phyloP scores from a whole-genome alignment of 2,329 filamentous ascomycete species.

The Fusarium stilboides region DNA sequence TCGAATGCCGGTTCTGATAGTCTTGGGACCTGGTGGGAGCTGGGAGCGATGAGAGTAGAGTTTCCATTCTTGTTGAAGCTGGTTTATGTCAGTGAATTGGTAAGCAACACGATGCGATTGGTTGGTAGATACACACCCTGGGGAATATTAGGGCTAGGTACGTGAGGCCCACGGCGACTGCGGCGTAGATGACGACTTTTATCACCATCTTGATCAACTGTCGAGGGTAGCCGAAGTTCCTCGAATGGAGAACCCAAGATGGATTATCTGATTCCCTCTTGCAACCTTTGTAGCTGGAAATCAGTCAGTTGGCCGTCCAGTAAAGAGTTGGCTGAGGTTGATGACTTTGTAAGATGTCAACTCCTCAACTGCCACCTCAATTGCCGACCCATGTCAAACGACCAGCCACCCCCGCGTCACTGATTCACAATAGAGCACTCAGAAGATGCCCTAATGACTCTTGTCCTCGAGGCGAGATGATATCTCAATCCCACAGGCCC shows the following conservation, averaged over 20 bases:
- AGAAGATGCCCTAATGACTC: slow-evolving; percentile 24
- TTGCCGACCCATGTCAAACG: slow-evolving; percentile 28
- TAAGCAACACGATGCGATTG: background rate
- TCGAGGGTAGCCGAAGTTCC: background rate
- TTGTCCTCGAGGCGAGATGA: slow-evolving; percentile 16
- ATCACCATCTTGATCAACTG: slow-evolving; percentile 12
- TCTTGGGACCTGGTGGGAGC: slow-evolving; percentile 58
- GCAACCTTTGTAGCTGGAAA: background rate
- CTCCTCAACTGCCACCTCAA: slow-evolving; percentile 39
- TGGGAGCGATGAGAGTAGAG: slow-evolving; percentile 57
- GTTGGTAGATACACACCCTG: slow-evolving; percentile 16
- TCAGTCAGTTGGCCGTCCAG: slow-evolving; percentile 2
- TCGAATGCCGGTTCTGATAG: slow-evolving; percentile 55
- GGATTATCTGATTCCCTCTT: too few species aligned
- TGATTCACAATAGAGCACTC: slow-evolving; percentile 6
- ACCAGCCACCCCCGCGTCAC: slow-evolving; percentile 36
- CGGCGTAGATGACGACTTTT: slow-evolving; percentile 16
- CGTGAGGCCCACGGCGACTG: background rate
- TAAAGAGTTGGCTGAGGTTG: background rate
- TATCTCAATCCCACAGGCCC: background rate
- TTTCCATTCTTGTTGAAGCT: slow-evolving; percentile 58
- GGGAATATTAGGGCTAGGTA: slow-evolving; percentile 43
- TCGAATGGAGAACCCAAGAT: background rate
- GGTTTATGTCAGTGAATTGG: background rate
- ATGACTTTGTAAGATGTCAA: background rate